These are phyloP conservation scores for Aegilops sharonensis DNA, from an alignment of 176 grass and related monocot genomes.

Conservation along the genomic window DNA sequence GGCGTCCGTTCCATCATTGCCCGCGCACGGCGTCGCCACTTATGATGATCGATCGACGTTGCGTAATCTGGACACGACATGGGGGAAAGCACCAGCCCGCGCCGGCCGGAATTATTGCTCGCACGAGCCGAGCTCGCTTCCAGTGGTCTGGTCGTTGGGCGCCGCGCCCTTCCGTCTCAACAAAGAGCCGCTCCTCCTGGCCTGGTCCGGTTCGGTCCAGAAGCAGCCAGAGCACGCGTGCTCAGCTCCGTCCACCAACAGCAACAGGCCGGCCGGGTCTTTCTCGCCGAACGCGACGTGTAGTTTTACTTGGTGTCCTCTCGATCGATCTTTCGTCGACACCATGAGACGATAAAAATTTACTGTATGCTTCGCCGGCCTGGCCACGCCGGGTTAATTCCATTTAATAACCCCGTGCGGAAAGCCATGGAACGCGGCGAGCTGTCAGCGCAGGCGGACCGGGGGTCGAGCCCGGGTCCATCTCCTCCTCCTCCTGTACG, in stretches of 20 bases:
- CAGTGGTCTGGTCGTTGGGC: background rate
- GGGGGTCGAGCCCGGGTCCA: background rate
- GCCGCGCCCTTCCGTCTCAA: background rate
- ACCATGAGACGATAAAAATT: background rate
- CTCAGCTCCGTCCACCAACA: background rate
- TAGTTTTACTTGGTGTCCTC: background rate
- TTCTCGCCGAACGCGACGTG: background rate
- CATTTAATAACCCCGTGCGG: background rate
- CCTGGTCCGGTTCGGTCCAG: no score
- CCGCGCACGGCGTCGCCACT: background rate
- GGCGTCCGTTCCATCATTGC: background rate
- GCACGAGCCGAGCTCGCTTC: background rate
- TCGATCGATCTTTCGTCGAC: no score
- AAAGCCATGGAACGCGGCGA: constrained; percentile 7
- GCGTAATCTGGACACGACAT: background rate
- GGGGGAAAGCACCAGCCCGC: background rate
- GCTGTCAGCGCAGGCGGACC: background rate
- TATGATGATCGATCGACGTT: background rate
- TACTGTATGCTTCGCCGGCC: background rate
- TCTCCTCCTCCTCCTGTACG: background rate
- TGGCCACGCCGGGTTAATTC: background rate
- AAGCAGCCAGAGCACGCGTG: background rate
- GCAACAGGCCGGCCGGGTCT: background rate
- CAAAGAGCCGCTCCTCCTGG: background rate
- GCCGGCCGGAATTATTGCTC: background rate